Evolutionary conservation across 805 yeast genomes (phyloP).

Genomic region (Debaryomyces tyrocola): DNA sequence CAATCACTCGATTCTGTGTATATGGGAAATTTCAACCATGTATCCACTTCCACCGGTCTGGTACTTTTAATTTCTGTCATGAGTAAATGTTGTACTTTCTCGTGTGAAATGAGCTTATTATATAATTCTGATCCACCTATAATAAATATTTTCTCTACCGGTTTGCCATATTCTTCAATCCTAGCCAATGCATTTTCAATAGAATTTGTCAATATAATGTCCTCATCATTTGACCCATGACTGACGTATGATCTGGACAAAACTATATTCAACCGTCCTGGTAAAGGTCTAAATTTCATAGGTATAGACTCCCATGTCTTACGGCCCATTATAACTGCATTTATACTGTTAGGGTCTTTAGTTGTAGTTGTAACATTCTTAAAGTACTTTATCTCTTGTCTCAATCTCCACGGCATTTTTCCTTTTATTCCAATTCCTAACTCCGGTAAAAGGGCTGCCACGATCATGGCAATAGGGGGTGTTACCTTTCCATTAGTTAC

Average conservation of each 20-base stretch:
- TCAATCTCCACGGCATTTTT: conserved; percentile 81
- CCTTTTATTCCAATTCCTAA: conserved; percentile 86
- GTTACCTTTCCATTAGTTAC: conserved; percentile 2
- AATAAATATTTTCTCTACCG: conserved; percentile 64
- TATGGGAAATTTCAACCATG: conserved; percentile 51
- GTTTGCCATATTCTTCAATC: conserved; percentile 7
- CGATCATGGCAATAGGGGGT: conserved; percentile 51
- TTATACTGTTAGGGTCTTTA: conserved; percentile 32
- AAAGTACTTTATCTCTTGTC: conserved; percentile 84
- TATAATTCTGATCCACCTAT: conserved; percentile 95
- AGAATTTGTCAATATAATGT: conserved; percentile 29
- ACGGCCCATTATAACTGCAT: conserved; percentile 94
- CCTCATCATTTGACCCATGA: conserved; percentile 15
- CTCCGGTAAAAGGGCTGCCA: conserved; percentile 81
- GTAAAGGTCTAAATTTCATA: conserved; percentile 74
- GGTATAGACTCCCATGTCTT: conserved; percentile 97
- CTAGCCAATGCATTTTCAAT: conserved; percentile 23
- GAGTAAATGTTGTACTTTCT: conserved; percentile 53
- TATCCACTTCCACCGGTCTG: conserved; percentile 61
- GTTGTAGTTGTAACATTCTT: conserved; percentile 62
- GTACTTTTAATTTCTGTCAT: conserved; percentile 62
- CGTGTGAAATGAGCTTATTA: conserved; percentile 47
- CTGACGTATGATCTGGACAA: conserved; percentile 50
- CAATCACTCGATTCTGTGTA: conserved; percentile 26
- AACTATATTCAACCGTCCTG: conserved; percentile 71